Evolutionary conservation across 331 rosid genomes (phyloP).

Genomic region (Dryas integrifolia): DNA sequence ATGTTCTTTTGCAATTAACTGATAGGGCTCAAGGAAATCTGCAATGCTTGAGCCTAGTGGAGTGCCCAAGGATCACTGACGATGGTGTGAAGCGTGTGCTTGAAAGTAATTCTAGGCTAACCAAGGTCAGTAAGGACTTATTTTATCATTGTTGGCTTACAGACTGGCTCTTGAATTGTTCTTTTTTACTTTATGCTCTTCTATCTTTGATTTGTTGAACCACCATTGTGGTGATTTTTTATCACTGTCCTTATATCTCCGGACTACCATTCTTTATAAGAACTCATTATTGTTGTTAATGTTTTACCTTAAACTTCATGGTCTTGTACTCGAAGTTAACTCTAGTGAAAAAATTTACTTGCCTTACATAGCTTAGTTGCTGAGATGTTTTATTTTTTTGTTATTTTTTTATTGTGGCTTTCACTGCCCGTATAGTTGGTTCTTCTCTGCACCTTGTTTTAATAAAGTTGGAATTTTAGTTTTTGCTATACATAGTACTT

Average conservation of each 20-base stretch:
- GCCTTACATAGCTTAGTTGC: not conserved
- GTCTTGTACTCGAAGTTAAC: too few species aligned
- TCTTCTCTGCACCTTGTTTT: not conserved
- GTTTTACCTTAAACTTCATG: not conserved
- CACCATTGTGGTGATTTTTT: not conserved
- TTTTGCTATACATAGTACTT: not conserved
- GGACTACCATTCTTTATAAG: not conserved
- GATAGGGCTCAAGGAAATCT: constrained; percentile 70
- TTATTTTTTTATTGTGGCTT: not conserved
- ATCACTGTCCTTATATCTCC: not conserved
- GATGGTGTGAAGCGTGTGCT: constrained; percentile 76
- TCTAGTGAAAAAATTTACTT: not conserved
- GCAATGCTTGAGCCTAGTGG: constrained; percentile 73
- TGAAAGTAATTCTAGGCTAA: constrained; percentile 64
- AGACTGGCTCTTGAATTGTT: not conserved
- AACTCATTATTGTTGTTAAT: not conserved
- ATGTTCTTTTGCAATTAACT: constrained; percentile 61
- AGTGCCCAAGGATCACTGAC: constrained; percentile 81
- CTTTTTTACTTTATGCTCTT: not conserved
- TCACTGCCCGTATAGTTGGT: not conserved
- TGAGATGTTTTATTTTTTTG: not conserved
- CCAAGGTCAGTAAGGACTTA: constrained; percentile 52
- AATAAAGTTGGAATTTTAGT: not conserved
- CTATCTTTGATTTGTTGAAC: constrained; percentile 10
- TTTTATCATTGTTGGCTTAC: not conserved